Conservation (phyloP, 768 basidiomycete genomes). For the Termitomyces titanicus region DNA sequence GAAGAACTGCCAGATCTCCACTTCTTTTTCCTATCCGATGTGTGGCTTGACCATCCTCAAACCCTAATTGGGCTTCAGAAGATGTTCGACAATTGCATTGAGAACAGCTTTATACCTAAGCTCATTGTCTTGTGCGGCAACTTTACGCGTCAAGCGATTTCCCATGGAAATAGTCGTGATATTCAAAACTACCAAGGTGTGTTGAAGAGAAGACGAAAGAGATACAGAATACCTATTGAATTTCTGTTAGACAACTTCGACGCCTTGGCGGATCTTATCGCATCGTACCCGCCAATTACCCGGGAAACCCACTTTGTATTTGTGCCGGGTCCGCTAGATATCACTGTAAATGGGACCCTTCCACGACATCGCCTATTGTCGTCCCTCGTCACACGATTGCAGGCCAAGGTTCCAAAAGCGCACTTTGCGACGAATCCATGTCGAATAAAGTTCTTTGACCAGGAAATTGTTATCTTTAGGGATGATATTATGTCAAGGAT, state of each 20-base stretch:
- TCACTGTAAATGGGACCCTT: constrained; percentile 74
- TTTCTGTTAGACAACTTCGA: constrained; percentile 76
- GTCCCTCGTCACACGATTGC: constrained; percentile 66
- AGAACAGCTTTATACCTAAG: constrained; percentile 83
- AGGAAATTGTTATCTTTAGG: constrained; percentile 92
- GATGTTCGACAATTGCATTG: constrained; percentile 88
- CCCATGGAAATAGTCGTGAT: constrained; percentile 73
- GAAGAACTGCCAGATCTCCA: constrained; percentile 73
- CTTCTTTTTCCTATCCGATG: constrained; percentile 93
- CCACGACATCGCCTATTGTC: constrained; percentile 82
- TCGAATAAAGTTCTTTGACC: constrained; percentile 90
- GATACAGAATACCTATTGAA: not conserved
- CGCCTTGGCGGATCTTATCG: constrained; percentile 78
- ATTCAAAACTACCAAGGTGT: constrained; percentile 86
- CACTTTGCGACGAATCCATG: constrained; percentile 91
- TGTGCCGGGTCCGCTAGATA: constrained; percentile 91
- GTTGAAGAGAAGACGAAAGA: not conserved
- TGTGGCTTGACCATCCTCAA: constrained; percentile 89
- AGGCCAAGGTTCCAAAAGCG: constrained; percentile 69
- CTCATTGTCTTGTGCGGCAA: constrained; percentile 93
- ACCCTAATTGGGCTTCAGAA: constrained; percentile 77
- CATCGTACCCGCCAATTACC: constrained; percentile 74
- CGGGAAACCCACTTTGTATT: constrained; percentile 86
- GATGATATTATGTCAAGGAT: constrained; percentile 93
- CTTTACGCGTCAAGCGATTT: constrained; percentile 82